Conservation (phyloP, 805 yeast species). For the Starmera pachycereana region DNA sequence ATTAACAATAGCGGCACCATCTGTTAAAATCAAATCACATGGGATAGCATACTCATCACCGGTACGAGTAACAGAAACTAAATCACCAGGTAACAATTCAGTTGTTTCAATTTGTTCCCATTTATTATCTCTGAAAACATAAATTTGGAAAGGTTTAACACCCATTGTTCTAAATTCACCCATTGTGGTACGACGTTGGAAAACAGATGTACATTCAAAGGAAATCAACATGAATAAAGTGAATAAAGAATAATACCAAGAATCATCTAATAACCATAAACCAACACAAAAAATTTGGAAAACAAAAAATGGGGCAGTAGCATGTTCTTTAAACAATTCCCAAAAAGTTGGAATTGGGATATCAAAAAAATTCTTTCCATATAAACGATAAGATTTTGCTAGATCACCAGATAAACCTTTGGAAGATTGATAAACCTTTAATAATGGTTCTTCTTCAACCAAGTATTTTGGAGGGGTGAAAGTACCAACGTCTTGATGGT, state of each 20-base stretch:
- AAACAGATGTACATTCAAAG: slow-evolving; percentile 90
- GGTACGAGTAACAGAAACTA: slow-evolving; percentile 80
- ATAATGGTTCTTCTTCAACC: slow-evolving; percentile 46
- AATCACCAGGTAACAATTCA: slow-evolving; percentile 82
- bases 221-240: slow-evolving; percentile 86
- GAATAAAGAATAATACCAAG: slow-evolving; percentile 92
- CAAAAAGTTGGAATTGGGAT: slow-evolving; percentile 89
- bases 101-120: slow-evolving; percentile 69
- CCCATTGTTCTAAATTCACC: slow-evolving; percentile 96
- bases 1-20: slow-evolving; percentile 90
- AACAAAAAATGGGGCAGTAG: slow-evolving; percentile 95
- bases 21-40: slow-evolving; percentile 78
- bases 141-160: slow-evolving; percentile 77
- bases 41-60: slow-evolving; percentile 89
- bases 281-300: slow-evolving; percentile 95
- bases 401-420: slow-evolving; percentile 50
- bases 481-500: slow-evolving; percentile 36
- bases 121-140: slow-evolving; percentile 54
- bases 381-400: slow-evolving; percentile 40
- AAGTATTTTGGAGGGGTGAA: slow-evolving; percentile 77
- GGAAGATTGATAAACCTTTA: slow-evolving; percentile 44
- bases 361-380: slow-evolving; percentile 83
- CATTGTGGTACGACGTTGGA: slow-evolving; percentile 92
- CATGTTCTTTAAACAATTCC: slow-evolving; percentile 93
- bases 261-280: slow-evolving; percentile 91